phyloP scores from a whole-genome alignment of 129 eudicot genomes.

The Arctium lappa region DNA sequence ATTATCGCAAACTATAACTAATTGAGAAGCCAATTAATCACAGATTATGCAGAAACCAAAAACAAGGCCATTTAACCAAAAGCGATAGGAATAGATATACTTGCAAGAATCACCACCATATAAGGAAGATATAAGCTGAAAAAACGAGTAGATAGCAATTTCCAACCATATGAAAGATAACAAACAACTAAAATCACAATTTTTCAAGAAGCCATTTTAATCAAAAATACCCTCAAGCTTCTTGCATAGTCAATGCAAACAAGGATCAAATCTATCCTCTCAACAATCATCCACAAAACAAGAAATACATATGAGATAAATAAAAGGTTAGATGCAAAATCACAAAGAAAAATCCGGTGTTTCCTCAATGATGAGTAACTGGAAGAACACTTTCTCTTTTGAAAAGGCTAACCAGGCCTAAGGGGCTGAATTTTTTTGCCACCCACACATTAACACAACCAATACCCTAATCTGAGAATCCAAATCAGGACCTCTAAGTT shows the following conservation, averaged over 20 bases:
- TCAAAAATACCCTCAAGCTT: not conserved
- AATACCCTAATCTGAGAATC: not conserved
- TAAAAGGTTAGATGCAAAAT: not conserved
- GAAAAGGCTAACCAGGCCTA: too few relatives aligned
- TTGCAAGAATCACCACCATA: not conserved
- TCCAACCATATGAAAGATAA: not conserved
- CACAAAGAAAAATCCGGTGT: not conserved
- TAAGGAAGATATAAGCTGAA: not conserved
- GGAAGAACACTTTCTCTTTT: too few relatives aligned
- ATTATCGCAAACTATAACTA: not conserved
- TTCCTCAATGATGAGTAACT: too few relatives aligned
- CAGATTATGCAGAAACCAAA: not conserved
- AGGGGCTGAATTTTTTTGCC: too few relatives aligned
- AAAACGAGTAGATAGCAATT: not conserved
- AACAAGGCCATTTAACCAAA: not conserved
- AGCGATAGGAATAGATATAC: not conserved
- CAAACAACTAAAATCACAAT: not conserved
- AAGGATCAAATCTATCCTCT: not conserved
- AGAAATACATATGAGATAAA: not conserved
- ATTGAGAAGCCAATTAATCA: not conserved
- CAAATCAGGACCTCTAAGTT: not conserved
- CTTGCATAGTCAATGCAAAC: slow-evolving; percentile 2
- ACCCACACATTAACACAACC: not conserved
- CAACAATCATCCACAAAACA: not conserved
- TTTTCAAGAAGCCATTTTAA: not conserved